Evolutionary conservation across 2,329 filamentous ascomycete species (phyloP), one percentile per base, ranked within the genome.

Genomic region (Coniochaeta hoffmannii): DNA sequence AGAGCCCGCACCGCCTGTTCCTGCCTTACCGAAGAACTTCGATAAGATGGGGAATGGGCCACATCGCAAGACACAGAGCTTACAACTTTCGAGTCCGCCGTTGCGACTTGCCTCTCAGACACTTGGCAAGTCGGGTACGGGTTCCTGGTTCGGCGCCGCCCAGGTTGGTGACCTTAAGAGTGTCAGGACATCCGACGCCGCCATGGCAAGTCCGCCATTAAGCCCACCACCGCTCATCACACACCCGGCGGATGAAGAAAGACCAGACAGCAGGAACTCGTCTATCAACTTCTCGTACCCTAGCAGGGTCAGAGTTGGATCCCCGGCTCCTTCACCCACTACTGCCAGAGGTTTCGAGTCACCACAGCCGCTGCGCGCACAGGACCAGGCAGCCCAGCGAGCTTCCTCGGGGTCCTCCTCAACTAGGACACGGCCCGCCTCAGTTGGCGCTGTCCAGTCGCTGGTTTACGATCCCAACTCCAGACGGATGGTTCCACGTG

Each of bases 1-100:
- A 73, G 52, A 73, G 81, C 63, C 77, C 82, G 53, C 90, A 2
- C 50, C 90, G 30, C 90, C 90, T 1, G 85, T 96, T 2, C 92
- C 91, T 34, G 77, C 79, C 4, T 77, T 96, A 26, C 90, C 89
- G 3, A 72, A 78, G 36, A 71, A 78, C 54, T 62, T 75, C 55
- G 56, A 68, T 15, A 61, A 64, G 12, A 54, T 61, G n/a, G 55
- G 60, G 59, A 58, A 61, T 58, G 55, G 34, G 44, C 56, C 52
- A 26, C 61, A 67, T 56, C 66, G 59, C 26, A 68, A 66, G 63
- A 61, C 66, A 50, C 58, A 66, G 55, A 77, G 69, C 59, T 60
- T 73, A 54, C 73, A 73, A 57, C 61, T 72, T n/a, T 64, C 68
- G 22, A 73, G 73, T 53, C 56, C 65, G 56, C 74, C 73, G n/a